Conservation (phyloP, 148 eudicot genomes). For the Chenopodium formosanum region DNA sequence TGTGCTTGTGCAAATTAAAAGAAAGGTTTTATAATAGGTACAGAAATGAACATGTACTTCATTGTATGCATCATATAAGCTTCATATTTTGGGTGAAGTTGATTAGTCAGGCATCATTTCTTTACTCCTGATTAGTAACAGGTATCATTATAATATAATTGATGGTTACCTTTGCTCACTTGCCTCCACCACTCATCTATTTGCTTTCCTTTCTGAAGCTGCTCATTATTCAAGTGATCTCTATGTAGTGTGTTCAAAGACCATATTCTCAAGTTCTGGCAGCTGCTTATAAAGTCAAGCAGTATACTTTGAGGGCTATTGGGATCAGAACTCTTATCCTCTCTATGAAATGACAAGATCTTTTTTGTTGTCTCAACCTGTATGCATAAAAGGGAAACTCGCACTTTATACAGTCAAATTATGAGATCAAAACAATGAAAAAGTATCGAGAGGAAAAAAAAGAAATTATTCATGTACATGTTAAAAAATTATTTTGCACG, state of each 20-base stretch:
- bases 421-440: constrained; percentile 6
- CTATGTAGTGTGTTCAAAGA: constrained; percentile 70
- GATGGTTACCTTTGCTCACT: constrained; percentile 71
- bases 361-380: constrained; percentile 87
- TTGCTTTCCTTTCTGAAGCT: constrained; percentile 96
- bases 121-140: background rate
- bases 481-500: background rate
- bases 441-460: background rate
- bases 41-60: too few relatives aligned
- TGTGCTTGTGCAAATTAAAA: too few relatives aligned
- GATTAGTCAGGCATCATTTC: too few relatives aligned
- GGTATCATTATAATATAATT: background rate
- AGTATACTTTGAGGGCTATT: constrained; percentile 75
- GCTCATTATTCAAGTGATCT: constrained; percentile 80
- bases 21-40: too few relatives aligned
- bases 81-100: too few relatives aligned
- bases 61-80: too few relatives aligned
- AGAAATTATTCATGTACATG: background rate
- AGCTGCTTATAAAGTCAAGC: constrained; percentile 94
- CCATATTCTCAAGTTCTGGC: constrained; percentile 89
- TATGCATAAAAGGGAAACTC: constrained; percentile 14
- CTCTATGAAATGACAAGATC: constrained; percentile 82
- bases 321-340: constrained; percentile 77
- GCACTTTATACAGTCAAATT: constrained; percentile 8
- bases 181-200: constrained; percentile 99